Percentiles rank a stretch among this genome's conserved stretches.
phyloP scores from a whole-genome alignment of 495 filamentous ascomycete species.

The Podospora appendiculata region DNA sequence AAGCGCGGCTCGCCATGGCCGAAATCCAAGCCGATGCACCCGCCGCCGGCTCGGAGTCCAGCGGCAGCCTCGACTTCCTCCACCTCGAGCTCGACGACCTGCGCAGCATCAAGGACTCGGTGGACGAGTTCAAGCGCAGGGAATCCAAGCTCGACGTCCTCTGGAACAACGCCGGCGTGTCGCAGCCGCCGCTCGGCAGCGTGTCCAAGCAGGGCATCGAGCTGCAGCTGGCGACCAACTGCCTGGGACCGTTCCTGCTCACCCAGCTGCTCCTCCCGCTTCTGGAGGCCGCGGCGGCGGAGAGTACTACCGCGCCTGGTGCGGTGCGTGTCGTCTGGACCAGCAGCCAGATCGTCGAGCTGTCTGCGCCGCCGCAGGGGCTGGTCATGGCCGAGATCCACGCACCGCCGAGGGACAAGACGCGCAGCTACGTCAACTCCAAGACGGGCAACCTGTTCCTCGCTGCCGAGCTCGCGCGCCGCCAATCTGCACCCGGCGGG shows the following conservation, averaged over 20 bases:
- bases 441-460: slow-evolving; percentile 38
- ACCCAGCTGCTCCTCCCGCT: slow-evolving; percentile 33
- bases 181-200: slow-evolving; percentile 11
- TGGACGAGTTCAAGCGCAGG: background rate
- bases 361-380: slow-evolving; percentile 7
- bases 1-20: too few species aligned
- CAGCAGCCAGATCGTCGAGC: slow-evolving; percentile 14
- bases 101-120: too few species aligned
- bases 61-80: slow-evolving; percentile 1
- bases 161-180: slow-evolving; percentile 32
- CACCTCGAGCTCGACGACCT: too few species aligned
- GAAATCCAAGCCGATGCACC: too few species aligned
- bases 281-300: slow-evolving; percentile 28
- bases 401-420: slow-evolving; percentile 7
- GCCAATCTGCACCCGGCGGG: slow-evolving; percentile 13
- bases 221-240: slow-evolving; percentile 28
- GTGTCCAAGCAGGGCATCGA: slow-evolving; percentile 28
- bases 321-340: slow-evolving; percentile 40
- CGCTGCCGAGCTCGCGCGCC: slow-evolving; percentile 28
- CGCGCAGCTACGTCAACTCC: slow-evolving; percentile 27
- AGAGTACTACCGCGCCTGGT: slow-evolving; percentile 13
- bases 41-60: too few species aligned
- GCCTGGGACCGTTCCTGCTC: slow-evolving; percentile 16
- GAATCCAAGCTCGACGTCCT: slow-evolving; percentile 13
- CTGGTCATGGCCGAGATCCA: slow-evolving; percentile 28